phyloP scores from a whole-genome alignment of 164 flowering plant genomes.

The Chimonanthus praecox region DNA sequence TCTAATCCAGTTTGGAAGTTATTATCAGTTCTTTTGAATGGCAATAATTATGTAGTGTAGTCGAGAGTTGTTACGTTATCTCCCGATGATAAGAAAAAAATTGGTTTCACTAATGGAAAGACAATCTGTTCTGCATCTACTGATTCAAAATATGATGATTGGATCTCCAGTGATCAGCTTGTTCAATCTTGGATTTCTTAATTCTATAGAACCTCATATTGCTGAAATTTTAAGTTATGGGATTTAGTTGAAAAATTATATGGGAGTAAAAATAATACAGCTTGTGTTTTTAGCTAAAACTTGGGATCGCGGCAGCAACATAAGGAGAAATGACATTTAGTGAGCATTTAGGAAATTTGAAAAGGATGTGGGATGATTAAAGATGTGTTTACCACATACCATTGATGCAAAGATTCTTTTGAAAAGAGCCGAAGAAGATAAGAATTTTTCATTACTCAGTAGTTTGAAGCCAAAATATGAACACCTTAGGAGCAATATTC shows the following conservation, averaged over 20 bases:
- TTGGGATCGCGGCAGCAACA: background rate
- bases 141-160: too few species aligned
- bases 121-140: background rate
- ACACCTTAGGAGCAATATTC: too few species aligned
- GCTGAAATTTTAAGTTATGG: slow-evolving; percentile 6
- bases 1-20: slow-evolving; percentile 1
- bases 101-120: slow-evolving; percentile 1
- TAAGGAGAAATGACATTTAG: background rate
- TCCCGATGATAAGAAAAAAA: too few species aligned
- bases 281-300: background rate
- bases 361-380: background rate
- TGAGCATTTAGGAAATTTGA: background rate
- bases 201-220: background rate
- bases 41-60: background rate
- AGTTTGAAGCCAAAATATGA: too few species aligned
- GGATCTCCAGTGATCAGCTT: too few species aligned
- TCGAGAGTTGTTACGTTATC: background rate
- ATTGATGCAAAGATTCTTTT: too few species aligned
- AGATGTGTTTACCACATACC: too few species aligned
- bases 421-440: too few species aligned
- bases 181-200: too few species aligned
- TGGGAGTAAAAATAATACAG: slow-evolving; percentile 9
- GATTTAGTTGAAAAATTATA: background rate
- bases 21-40: background rate
- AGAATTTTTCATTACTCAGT: too few species aligned